A percentile compares a stretch with the other conserved stretches of the same genome.
These are phyloP conservation scores for Batkoa obscura DNA, from an alignment of 371 early-diverging fungal species.

Conservation along the genomic window DNA sequence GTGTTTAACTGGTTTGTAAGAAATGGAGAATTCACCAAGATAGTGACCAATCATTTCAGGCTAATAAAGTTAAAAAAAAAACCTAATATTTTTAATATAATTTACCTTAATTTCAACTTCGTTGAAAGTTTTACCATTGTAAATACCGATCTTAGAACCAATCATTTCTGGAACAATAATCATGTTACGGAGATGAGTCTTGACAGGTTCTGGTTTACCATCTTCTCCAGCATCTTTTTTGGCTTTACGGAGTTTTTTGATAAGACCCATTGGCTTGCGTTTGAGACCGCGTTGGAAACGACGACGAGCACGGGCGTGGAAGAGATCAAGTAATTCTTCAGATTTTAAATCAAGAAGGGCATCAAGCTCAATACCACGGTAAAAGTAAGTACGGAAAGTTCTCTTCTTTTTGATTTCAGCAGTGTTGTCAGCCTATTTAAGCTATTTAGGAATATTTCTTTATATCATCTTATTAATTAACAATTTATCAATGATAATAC, in stretches of 20 bases:
- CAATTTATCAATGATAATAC: too few relatives aligned
- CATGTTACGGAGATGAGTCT: conserved; percentile 99
- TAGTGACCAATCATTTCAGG: conserved; percentile 99
- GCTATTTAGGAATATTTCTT: too few relatives aligned
- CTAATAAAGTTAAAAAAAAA: conserved; percentile 22
- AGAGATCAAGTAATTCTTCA: conserved; percentile 70
- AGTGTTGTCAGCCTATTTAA: conserved; percentile 32
- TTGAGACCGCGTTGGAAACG: conserved; percentile 93
- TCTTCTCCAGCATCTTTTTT: conserved; percentile 71
- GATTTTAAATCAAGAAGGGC: conserved; percentile 83
- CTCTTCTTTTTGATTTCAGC: conserved; percentile 63
- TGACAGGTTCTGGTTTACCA: conserved; percentile 95
- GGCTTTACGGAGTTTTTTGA: conserved; percentile 90
- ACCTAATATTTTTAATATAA: neutral
- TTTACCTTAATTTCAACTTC: conserved; percentile 92
- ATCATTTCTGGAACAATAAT: conserved; percentile 99
- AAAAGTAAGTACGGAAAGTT: conserved; percentile 97
- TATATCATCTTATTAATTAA: too few relatives aligned
- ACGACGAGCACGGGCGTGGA: conserved; percentile 91
- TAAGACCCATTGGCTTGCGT: conserved; percentile 90
- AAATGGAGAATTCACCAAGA: conserved; percentile 87
- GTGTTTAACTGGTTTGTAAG: conserved; percentile 98
- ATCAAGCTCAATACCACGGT: conserved; percentile 95
- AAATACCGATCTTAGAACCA: conserved; percentile 94
- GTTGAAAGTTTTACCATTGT: conserved; percentile 99